These are phyloP conservation scores for Penicillium nucicola DNA, from an alignment of 495 filamentous ascomycete genomes.

Conservation along the genomic window DNA sequence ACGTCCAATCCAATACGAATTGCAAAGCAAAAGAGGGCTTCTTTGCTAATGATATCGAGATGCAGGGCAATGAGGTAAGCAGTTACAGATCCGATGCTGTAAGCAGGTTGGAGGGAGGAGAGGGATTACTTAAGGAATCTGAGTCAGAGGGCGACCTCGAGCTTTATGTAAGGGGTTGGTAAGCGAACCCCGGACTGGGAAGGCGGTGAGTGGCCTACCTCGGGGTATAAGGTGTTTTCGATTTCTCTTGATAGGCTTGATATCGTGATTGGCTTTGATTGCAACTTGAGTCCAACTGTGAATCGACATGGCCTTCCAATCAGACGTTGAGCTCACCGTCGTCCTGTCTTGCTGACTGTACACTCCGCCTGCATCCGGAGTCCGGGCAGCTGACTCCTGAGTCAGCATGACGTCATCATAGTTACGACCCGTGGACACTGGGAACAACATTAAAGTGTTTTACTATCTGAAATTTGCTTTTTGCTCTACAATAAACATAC, in stretches of 20 bases:
- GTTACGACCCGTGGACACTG: too few species aligned
- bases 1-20: conserved; percentile 6
- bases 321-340: background rate
- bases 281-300: background rate
- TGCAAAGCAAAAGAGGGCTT: conserved; percentile 14
- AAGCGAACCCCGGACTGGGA: conserved; percentile 4
- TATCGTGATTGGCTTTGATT: background rate
- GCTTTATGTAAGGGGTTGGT: conserved; percentile 6
- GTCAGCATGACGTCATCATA: background rate
- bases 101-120: conserved; percentile 19
- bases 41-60: conserved; percentile 13
- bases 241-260: background rate
- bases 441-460: too few species aligned
- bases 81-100: conserved; percentile 26
- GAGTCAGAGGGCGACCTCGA: conserved; percentile 5
- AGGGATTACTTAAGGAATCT: conserved; percentile 25
- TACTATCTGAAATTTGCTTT: too few species aligned
- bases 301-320: background rate
- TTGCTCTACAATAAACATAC: too few species aligned
- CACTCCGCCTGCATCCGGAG: background rate
- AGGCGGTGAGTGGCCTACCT: conserved; percentile 9
- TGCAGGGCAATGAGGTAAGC: conserved; percentile 42
- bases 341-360: background rate
- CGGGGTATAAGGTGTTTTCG: background rate
- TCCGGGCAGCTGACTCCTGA: background rate